Evolutionary conservation across 2,329 filamentous ascomycete genomes (phyloP), one percentile per base, ranked within the genome.

Genomic region (Leptographium flavum): DNA sequence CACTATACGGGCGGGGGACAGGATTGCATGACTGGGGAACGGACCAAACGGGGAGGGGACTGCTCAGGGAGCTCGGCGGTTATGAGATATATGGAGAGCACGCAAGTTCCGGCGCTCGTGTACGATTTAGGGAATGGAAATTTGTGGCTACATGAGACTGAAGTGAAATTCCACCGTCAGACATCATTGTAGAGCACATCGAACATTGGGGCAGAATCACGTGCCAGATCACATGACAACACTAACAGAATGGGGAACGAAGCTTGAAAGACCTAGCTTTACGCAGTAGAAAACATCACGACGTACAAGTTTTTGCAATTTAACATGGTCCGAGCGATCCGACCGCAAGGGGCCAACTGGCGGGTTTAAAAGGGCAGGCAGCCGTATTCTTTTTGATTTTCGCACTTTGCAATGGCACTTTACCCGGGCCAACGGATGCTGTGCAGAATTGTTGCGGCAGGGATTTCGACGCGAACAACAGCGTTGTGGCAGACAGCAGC

Each of bases 231-330:
- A 41, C 39, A 13, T 41, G 39, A 31, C 10, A 13, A 8, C 5
- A 8, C 28, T 41, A 41, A 14, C 42, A 25, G 14, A 10, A 37
- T 35, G 8, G 15, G 17, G 33, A 21, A 43, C n/a, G 42, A 38
- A 43, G 42, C 42, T 43, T 23, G 5, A 42, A 30, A 43, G 44
- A 43, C 47, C 41, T 4, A 45, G 41, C 41, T 49, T 42, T 49
- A 49, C 47, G 44, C 44, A 35, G 47, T 49, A 49, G 44, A 46
- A 41, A 43, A 27, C 32, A 49, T 49, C 47, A 49, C 44, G 47
- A 45, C 17, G 22, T 17, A 13, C 19, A 22, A 33, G 22, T 35
- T 41, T 36, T 41, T 22, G 21, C 23, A 17, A 32, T 37, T 28
- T 31, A 8, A 22, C 28, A n/a, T 17, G 33, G 23, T 36, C 44